These are phyloP conservation scores for Zarea fungicola DNA, from an alignment of 2,329 filamentous ascomycete genomes.

Conservation along the genomic window DNA sequence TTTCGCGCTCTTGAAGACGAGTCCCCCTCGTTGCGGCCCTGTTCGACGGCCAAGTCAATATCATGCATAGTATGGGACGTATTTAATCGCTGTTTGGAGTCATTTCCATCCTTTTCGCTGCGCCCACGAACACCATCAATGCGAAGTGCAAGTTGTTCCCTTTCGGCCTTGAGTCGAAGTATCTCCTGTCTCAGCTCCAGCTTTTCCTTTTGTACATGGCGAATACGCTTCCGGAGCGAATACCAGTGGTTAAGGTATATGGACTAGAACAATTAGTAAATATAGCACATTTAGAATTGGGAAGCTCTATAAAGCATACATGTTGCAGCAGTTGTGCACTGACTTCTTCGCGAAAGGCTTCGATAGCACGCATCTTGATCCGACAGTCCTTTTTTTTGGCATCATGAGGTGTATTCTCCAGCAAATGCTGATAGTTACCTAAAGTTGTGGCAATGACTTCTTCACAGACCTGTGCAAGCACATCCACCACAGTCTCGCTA, in stretches of 20 bases:
- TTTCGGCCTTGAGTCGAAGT: constrained; percentile 52
- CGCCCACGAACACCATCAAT: constrained; percentile 56
- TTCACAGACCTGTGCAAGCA: constrained; percentile 56
- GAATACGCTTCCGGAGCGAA: constrained; percentile 52
- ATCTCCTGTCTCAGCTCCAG: constrained; percentile 54
- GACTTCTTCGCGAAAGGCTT: constrained; percentile 55
- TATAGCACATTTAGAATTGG: no score
- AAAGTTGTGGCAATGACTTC: constrained; percentile 52
- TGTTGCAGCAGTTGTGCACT: constrained; percentile 52
- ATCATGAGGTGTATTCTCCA: constrained; percentile 34
- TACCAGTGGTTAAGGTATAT: constrained; percentile 56
- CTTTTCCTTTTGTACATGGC: constrained; percentile 53
- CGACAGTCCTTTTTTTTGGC: constrained; percentile 48
- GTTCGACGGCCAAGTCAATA: constrained; percentile 53
- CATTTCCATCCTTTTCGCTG: constrained; percentile 45
- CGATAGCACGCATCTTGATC: constrained; percentile 51
- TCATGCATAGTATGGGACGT: constrained; percentile 57
- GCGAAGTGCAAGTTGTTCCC: constrained; percentile 56
- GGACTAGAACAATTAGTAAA: constrained; percentile 32
- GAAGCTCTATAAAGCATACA: constrained; percentile 32
- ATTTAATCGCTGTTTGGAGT: constrained; percentile 46
- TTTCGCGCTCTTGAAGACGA: constrained; percentile 42
- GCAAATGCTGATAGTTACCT: constrained; percentile 39
- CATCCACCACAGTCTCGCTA: constrained; percentile 58
- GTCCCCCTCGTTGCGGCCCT: constrained; percentile 44